phyloP scores from a whole-genome alignment of 75 land plant species.

The Chamaecyparis obtusa region DNA sequence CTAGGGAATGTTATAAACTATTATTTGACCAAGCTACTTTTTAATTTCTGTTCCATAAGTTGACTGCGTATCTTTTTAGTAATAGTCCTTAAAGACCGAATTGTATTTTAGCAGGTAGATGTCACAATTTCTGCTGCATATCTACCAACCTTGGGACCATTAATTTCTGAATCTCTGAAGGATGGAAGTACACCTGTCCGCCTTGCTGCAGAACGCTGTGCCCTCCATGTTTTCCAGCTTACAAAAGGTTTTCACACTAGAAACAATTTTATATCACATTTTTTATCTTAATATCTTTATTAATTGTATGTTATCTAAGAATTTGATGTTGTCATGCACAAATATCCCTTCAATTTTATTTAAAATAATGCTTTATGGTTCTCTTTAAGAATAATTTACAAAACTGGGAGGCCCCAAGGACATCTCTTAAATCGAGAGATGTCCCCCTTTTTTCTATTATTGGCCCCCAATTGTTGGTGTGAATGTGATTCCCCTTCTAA shows the following conservation, averaged over 20 bases:
- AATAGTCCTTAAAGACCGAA: neutral
- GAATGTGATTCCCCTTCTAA: too few species aligned
- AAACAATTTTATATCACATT: neutral
- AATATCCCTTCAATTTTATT: neutral
- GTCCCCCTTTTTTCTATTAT: too few species aligned
- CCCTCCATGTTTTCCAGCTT: slow-evolving; percentile 77
- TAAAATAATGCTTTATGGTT: neutral
- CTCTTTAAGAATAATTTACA: neutral
- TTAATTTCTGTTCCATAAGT: neutral
- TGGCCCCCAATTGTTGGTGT: too few species aligned
- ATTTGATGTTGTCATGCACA: neutral
- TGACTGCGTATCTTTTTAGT: neutral
- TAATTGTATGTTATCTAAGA: neutral
- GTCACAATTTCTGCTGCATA: slow-evolving; percentile 30
- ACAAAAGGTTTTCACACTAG: slow-evolving; percentile 52
- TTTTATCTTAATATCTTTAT: neutral
- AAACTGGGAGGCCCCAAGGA: neutral
- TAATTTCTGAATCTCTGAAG: slow-evolving; percentile 74
- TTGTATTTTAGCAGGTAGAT: slow-evolving; percentile 52
- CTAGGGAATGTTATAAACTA: neutral
- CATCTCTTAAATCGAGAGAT: too few species aligned
- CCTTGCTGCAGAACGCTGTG: slow-evolving; percentile 95
- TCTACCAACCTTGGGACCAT: slow-evolving; percentile 60
- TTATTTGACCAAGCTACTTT: neutral
- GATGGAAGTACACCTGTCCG: slow-evolving; percentile 92